Base-by-base conservation (phyloP, 495 filamentous ascomycete genomes). In the Talaromyces borbonicus region DNA sequence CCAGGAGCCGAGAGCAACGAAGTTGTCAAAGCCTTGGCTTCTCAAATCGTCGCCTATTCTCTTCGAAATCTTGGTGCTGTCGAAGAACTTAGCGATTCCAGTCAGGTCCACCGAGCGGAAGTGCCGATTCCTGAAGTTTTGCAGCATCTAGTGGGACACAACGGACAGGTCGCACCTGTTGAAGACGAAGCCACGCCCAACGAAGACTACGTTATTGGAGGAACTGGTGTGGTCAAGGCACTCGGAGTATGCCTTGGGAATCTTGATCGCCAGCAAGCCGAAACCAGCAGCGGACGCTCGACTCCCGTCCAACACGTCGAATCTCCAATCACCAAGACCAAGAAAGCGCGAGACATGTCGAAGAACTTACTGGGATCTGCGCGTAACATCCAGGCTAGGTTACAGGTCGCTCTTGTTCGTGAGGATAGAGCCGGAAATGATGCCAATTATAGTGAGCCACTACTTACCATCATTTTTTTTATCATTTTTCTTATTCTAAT, bases 171-270 rank as follows among this genome's bases (percentile, higher is more conserved):
- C 24, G 68, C 62, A 49, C 75, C 85, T 31, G 78, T 80, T 25
- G 75, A 83, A 22, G 77, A 83, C 46, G 81, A 84, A 3, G 73
- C 79, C 14, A 84, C 87, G 20, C 86, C 90, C 1, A 87, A 93
- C 51, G 84, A 93, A 36, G 87, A 96, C 57, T 95, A 97, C 62
- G 87, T 97, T 30, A 88, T 98, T 55, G 89, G 90, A 29, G 90
- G 90, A 15, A 95, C 90, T 0, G 92, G 90, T 49, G 86, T 98
- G 0, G 92, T 95, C 26, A 94, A 96, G 62, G 90, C 89, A 18
- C 68, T 98, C 43, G 84, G 87, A 37, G 88, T 93, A 36, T 94
- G 88, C 53, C 73, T 98, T 25, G 81, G 84, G 45, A 93, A 94
- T 52, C 46, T 66, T 36, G 72, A 75, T 41, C 61, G 61, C 9